Conservation (phyloP, 108 stramenopile genomes). For the Fragilariopsis cylindrus region DNA sequence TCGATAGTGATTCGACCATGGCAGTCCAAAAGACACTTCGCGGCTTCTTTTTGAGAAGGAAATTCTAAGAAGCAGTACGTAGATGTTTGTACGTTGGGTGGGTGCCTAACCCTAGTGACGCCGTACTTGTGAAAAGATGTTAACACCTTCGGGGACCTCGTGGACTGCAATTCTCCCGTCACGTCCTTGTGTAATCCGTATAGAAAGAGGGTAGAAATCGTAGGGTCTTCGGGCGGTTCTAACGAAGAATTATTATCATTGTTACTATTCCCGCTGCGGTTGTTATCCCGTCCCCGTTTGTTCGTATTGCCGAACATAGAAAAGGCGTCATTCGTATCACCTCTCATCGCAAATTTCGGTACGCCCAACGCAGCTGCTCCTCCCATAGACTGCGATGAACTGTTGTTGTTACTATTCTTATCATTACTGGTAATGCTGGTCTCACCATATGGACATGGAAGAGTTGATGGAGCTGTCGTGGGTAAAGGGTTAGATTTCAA, state of each 20-base stretch:
- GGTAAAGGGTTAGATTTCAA: conserved; percentile 37
- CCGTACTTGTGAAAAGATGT: conserved; percentile 61
- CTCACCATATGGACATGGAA: conserved; percentile 69
- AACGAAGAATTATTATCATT: conserved; percentile 32
- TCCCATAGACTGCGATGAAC: conserved; percentile 18
- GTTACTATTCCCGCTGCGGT: conserved; percentile 6
- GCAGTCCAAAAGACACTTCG: conserved; percentile 55
- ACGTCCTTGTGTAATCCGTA: conserved; percentile 82
- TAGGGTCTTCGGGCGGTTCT: conserved; percentile 55
- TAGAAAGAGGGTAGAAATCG: conserved; percentile 65
- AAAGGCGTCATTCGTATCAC: background rate
- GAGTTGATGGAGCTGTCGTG: conserved; percentile 32
- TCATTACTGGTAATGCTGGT: conserved; percentile 4
- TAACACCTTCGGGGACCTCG: conserved; percentile 38
- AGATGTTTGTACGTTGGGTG: conserved; percentile 37
- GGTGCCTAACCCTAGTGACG: conserved; percentile 53
- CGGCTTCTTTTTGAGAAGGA: conserved; percentile 61
- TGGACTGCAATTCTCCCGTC: conserved; percentile 53
- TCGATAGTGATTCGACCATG: conserved; percentile 46
- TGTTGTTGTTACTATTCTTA: conserved; percentile 9
- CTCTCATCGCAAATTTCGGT: background rate
- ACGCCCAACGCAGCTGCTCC: background rate
- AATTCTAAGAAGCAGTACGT: conserved; percentile 87
- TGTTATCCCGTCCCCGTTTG: conserved; percentile 41
- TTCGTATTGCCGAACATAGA: conserved; percentile 31